phyloP scores from a whole-genome alignment of 768 basidiomycete species.

The Tricholoma hemisulphureum region DNA sequence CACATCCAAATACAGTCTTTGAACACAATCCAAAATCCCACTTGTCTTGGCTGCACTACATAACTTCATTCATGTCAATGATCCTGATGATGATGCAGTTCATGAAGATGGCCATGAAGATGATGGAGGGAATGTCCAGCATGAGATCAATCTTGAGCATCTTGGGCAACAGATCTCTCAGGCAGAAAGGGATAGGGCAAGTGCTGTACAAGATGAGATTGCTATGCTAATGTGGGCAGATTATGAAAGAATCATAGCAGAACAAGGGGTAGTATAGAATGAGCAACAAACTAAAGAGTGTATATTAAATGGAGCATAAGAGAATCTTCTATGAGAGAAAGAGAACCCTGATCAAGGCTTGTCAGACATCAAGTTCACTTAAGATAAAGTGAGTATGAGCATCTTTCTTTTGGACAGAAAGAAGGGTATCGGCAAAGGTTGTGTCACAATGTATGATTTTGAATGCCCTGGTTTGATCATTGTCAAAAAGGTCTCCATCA shows the following conservation, averaged over 20 bases:
- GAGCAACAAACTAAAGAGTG: neutral
- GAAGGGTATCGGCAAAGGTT: conserved; percentile 13
- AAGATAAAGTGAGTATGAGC: conserved; percentile 12
- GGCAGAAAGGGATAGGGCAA: conserved; percentile 20
- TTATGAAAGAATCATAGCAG: conserved; percentile 7
- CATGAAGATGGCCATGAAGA: conserved; percentile 3
- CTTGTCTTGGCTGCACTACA: conserved; percentile 23
- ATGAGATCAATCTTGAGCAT: conserved; percentile 8
- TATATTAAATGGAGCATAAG: too few species aligned
- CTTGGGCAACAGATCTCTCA: conserved; percentile 9
- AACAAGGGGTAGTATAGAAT: neutral
- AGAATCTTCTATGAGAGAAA: too few species aligned
- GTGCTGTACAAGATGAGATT: conserved; percentile 9
- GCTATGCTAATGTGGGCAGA: conserved; percentile 8
- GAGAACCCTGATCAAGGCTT: conserved; percentile 10
- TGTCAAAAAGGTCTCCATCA: conserved; percentile 18
- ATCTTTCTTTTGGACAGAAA: conserved; percentile 16
- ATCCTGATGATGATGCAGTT: conserved; percentile 12
- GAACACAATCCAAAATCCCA: conserved; percentile 23
- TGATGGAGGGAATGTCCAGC: neutral
- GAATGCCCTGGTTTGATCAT: conserved; percentile 16
- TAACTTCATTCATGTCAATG: conserved; percentile 28
- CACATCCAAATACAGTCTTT: conserved; percentile 9
- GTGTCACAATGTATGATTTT: conserved; percentile 17
- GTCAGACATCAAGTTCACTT: conserved; percentile 4